phyloP scores from a whole-genome alignment of 306 rosid species.

The Cicer yamashitae region DNA sequence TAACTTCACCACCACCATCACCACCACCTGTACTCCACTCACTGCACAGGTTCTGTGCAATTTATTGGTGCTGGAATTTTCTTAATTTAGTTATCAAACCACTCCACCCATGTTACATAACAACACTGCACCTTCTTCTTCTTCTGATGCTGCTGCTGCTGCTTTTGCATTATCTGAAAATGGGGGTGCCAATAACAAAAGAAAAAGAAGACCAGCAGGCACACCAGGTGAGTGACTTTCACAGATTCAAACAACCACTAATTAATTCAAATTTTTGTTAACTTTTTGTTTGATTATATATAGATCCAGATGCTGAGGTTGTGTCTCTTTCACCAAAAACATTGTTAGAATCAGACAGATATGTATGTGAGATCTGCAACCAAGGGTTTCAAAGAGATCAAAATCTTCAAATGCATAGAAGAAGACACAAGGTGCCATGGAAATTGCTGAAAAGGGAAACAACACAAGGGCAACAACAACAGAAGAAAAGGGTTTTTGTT shows the following conservation, averaged over 20 bases:
- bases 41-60: conserved; percentile 7
- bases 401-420: conserved; percentile 95
- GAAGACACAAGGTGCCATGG: conserved; percentile 97
- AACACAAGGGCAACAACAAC: conserved; percentile 47
- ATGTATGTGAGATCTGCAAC: conserved; percentile 98
- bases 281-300: neutral
- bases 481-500: conserved; percentile 79
- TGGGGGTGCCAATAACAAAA: conserved; percentile 58
- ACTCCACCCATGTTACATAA: conserved; percentile 67
- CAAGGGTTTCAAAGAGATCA: conserved; percentile 97
- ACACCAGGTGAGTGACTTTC: conserved; percentile 74
- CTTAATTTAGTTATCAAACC: conserved; percentile 28
- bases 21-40: conserved; percentile 47
- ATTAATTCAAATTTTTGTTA: neutral
- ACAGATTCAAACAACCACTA: neutral
- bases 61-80: neutral
- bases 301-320: conserved; percentile 98
- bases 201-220: conserved; percentile 97
- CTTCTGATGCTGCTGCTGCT: conserved; percentile 41
- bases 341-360: conserved; percentile 81
- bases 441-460: conserved; percentile 72
- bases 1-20: conserved; percentile 8
- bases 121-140: conserved; percentile 48
- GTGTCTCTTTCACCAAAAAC: conserved; percentile 92
- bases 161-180: conserved; percentile 60